Evolutionary conservation across 805 yeast genomes (phyloP), one percentile per base, ranked within the genome.

Genomic region (Jamesozyma hellenica): DNA sequence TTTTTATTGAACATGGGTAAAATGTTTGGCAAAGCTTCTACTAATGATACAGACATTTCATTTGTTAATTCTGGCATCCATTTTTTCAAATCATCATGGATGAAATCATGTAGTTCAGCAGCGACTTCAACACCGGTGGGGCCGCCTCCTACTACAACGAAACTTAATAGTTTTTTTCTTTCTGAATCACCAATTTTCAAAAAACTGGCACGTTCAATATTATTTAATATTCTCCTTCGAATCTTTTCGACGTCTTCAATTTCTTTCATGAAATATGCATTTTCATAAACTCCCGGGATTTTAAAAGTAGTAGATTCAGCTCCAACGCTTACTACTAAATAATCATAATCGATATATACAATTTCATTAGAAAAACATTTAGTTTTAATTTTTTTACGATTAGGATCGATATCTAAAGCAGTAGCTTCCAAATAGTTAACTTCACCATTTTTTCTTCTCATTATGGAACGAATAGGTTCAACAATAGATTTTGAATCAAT

Each of bases 101-200:
- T 82, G 66, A 83, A 90, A 65, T 88, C 97, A 66, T 84, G 92
- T 53, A 88, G 70, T 65, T 90, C 97, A 55, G 95, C 97, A 49
- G 97, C 96, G 53, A 87, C 83, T 67, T 88, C 96, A 47, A 88
- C 96, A 69, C 97, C 97, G 31, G 97, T 88, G 59, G 97, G 96
- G 47, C 97, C 97, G 64, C 96, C 97, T 55, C 97, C 97, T 51
- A 92, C 94, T 46, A 90, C 94, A 46, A 90, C 88, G 53, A 87
- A 79, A 47, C 80, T 82, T 60, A 88, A 73, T 52, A 90, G 72
- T 61, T 94, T 77, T 65, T 78, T 75, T 65, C 96, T 77, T 60
- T 83, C 94, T 13, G 79, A 78, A 50, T 77, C 84, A 28, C 65
- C 62, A 50, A 72, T 72, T 42, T 92, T 84, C 52, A 88, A 73